Evolutionary conservation across 352 stramenopile genomes (phyloP).

Genomic region (Pythium rishiriense): DNA sequence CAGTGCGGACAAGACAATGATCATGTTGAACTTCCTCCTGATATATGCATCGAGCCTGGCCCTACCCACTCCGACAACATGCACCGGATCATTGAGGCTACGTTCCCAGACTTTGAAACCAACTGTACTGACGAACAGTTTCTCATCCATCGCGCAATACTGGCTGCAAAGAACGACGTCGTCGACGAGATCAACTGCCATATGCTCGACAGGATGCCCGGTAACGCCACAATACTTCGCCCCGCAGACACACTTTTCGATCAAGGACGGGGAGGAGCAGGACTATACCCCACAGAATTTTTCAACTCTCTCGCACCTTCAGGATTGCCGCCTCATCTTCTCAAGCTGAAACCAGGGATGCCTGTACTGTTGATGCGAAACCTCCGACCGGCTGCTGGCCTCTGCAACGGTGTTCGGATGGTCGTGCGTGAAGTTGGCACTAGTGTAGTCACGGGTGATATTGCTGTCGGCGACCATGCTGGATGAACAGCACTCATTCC

Average conservation of each 20-base stretch:
- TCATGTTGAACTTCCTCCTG: too few species aligned
- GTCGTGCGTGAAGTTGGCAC: neutral
- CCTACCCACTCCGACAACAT: too few species aligned
- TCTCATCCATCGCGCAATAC: neutral
- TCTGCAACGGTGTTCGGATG: neutral
- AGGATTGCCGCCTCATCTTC: neutral
- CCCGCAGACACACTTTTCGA: neutral
- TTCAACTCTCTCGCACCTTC: neutral
- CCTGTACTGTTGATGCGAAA: neutral
- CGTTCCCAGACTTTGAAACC: too few species aligned
- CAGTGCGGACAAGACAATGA: too few species aligned
- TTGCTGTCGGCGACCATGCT: neutral
- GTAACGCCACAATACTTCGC: neutral
- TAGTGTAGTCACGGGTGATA: neutral
- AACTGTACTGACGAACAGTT: neutral
- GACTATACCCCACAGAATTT: neutral
- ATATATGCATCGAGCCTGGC: too few species aligned
- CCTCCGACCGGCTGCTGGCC: neutral
- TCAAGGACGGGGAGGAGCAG: neutral
- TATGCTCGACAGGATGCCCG: neutral
- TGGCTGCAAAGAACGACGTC: neutral
- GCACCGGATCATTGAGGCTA: too few species aligned
- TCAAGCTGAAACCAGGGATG: neutral
- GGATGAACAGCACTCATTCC: neutral
- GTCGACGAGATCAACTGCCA: neutral